Conservation (phyloP, 768 basidiomycete genomes). For the Tulasnella calospora region DNA sequence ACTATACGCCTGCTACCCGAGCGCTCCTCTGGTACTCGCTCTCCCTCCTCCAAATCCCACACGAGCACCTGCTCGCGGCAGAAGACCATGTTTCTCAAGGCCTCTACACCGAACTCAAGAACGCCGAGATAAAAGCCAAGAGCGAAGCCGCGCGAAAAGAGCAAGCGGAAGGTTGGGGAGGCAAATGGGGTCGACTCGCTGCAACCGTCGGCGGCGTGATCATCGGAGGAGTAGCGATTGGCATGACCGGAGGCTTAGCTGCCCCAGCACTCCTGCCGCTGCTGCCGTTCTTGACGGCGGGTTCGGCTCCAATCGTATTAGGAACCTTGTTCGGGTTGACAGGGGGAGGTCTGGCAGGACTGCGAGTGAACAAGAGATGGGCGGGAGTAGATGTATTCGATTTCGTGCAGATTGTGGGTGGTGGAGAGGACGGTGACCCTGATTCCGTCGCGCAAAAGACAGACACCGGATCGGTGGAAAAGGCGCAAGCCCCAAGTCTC, state of each 20-base stretch:
- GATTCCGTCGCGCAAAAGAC: slow-evolving; percentile 6
- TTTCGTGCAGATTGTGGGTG: slow-evolving; percentile 39
- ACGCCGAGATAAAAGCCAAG: slow-evolving; percentile 31
- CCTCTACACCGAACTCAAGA: slow-evolving; percentile 29
- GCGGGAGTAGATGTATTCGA: slow-evolving; percentile 41
- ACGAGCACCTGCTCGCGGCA: slow-evolving; percentile 24
- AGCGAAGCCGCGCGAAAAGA: slow-evolving; percentile 34
- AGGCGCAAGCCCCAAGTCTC: slow-evolving; percentile 24
- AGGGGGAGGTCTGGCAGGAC: slow-evolving; percentile 40
- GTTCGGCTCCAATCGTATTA: slow-evolving; percentile 38
- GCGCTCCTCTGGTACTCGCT: slow-evolving; percentile 27
- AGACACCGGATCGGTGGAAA: slow-evolving; percentile 22
- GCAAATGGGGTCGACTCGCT: slow-evolving; percentile 35
- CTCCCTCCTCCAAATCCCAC: slow-evolving; percentile 28
- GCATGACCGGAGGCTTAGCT: slow-evolving; percentile 41
- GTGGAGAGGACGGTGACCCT: slow-evolving; percentile 30
- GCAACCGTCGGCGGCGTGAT: slow-evolving; percentile 41
- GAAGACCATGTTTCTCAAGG: slow-evolving; percentile 29
- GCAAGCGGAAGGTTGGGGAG: slow-evolving; percentile 40
- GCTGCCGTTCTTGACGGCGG: slow-evolving; percentile 37
- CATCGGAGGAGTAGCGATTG: slow-evolving; percentile 39
- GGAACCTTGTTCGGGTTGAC: slow-evolving; percentile 41
- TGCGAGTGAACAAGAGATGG: slow-evolving; percentile 38
- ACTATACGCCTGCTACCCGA: slow-evolving; percentile 29
- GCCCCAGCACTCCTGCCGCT: slow-evolving; percentile 42